Conservation (phyloP, 192 early-diverging fungal genomes). For the Entophlyctis luteolus region DNA sequence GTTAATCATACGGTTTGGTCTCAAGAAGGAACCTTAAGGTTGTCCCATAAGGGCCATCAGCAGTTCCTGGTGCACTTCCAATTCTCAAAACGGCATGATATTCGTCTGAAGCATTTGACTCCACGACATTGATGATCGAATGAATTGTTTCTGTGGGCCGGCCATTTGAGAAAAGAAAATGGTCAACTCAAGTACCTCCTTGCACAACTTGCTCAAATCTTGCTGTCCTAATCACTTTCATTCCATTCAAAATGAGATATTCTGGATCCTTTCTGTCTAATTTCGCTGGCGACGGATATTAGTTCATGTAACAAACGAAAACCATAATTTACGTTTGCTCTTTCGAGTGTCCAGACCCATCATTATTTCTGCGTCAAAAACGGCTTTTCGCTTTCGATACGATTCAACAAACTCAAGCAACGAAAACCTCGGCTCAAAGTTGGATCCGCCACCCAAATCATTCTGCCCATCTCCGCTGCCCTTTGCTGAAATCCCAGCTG, state of each 20-base stretch:
- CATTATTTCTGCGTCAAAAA: constrained; percentile 20
- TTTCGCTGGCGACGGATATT: constrained; percentile 1
- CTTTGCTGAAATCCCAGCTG: not conserved
- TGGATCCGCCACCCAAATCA: not conserved
- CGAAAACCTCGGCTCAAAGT: constrained; percentile 17
- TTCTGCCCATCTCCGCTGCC: not conserved
- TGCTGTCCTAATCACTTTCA: constrained; percentile 19
- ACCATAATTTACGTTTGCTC: constrained; percentile 8
- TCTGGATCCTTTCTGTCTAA: constrained; percentile 11
- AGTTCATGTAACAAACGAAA: not conserved
- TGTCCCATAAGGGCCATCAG: not conserved
- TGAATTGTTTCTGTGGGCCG: constrained; percentile 5
- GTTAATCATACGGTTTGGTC: not conserved
- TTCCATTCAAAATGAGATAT: constrained; percentile 8
- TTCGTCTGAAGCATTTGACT: constrained; percentile 6
- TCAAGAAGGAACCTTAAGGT: constrained; percentile 10
- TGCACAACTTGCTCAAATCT: constrained; percentile 22
- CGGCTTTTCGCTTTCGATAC: constrained; percentile 10
- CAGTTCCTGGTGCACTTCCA: constrained; percentile 20
- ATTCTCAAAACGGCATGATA: constrained; percentile 25
- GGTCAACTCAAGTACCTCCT: too few species aligned
- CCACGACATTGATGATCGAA: constrained; percentile 25
- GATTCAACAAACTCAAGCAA: constrained; percentile 16
- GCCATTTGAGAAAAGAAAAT: not conserved
- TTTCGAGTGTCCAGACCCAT: constrained; percentile 10